phyloP scores from a whole-genome alignment of 1,139 yeast genomes.

The Hansenula anomala region DNA sequence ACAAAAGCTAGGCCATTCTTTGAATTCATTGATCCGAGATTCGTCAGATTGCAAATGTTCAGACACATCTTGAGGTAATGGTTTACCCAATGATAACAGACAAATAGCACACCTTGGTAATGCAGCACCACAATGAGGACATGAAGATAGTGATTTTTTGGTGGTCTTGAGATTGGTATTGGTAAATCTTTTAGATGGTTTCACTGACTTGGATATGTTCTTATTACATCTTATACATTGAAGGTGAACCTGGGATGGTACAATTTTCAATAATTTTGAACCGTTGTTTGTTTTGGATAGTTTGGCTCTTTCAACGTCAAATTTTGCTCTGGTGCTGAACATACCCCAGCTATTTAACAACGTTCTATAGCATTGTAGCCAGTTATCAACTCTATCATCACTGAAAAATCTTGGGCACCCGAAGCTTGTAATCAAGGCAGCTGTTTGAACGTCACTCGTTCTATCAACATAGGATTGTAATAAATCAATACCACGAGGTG shows the following conservation, averaged over 20 bases:
- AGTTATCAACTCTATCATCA: slow-evolving; percentile 65
- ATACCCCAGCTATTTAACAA: slow-evolving; percentile 82
- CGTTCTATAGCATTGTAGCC: slow-evolving; percentile 74
- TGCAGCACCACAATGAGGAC: slow-evolving; percentile 88
- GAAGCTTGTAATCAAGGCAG: slow-evolving; percentile 72
- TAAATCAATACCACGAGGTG: slow-evolving; percentile 76
- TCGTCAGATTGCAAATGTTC: slow-evolving; percentile 13
- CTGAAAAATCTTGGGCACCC: slow-evolving; percentile 80
- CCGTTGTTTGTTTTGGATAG: slow-evolving; percentile 54
- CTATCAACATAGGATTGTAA: slow-evolving; percentile 85
- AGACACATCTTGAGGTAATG: slow-evolving; percentile 39
- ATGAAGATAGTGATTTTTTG: slow-evolving; percentile 29
- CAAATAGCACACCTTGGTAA: slow-evolving; percentile 91
- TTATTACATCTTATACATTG: slow-evolving; percentile 83
- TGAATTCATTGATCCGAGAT: slow-evolving; percentile 28
- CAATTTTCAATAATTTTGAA: slow-evolving; percentile 40
- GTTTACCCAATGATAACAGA: slow-evolving; percentile 73
- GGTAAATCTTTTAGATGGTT: slow-evolving; percentile 4
- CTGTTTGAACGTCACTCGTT: slow-evolving; percentile 91
- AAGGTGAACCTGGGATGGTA: slow-evolving; percentile 72
- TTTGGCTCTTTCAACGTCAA: slow-evolving; percentile 74
- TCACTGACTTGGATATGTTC: slow-evolving; percentile 41
- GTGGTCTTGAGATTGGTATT: slow-evolving; percentile 3
- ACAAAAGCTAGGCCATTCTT: slow-evolving; percentile 87
- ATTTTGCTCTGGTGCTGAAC: slow-evolving; percentile 73